Evolutionary conservation across 352 stramenopile species (phyloP).

Genomic region (Phytopythium boreale): DNA sequence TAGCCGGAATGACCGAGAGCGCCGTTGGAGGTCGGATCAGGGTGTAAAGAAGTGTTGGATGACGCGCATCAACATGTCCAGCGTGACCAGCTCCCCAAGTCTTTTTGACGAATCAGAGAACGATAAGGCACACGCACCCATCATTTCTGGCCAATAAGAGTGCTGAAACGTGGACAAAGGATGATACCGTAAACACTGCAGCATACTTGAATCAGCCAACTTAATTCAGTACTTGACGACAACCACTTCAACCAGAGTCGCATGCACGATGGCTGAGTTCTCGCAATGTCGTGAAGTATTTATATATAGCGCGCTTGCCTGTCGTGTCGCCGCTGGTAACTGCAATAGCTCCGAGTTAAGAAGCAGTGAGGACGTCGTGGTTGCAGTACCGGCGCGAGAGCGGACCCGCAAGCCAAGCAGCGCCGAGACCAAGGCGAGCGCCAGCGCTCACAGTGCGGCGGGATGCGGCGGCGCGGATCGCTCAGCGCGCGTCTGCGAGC

Average conservation of each 20-base stretch:
- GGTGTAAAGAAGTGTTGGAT: not conserved
- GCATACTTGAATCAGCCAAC: not conserved
- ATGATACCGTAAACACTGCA: not conserved
- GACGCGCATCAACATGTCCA: not conserved
- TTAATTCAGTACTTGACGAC: not conserved
- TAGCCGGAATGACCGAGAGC: not conserved
- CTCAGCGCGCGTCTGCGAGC: constrained; percentile 46
- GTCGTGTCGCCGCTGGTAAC: too few species aligned
- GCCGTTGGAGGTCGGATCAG: too few species aligned
- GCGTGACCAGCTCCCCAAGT: not conserved
- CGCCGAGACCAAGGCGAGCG: not conserved
- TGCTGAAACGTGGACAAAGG: not conserved
- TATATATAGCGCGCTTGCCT: too few species aligned
- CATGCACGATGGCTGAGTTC: not conserved
- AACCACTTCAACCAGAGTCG: not conserved
- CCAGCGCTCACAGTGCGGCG: not conserved
- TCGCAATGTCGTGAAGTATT: not conserved
- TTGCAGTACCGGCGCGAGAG: too few species aligned
- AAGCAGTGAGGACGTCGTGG: too few species aligned
- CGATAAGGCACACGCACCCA: not conserved
- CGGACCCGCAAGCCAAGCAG: too few species aligned
- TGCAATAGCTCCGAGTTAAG: too few species aligned
- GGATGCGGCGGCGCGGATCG: constrained; percentile 24
- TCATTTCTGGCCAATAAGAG: not conserved
- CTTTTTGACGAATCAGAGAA: not conserved